Base-by-base conservation (phyloP, 164 flowering plant species). In the Tetracentron sinense region DNA sequence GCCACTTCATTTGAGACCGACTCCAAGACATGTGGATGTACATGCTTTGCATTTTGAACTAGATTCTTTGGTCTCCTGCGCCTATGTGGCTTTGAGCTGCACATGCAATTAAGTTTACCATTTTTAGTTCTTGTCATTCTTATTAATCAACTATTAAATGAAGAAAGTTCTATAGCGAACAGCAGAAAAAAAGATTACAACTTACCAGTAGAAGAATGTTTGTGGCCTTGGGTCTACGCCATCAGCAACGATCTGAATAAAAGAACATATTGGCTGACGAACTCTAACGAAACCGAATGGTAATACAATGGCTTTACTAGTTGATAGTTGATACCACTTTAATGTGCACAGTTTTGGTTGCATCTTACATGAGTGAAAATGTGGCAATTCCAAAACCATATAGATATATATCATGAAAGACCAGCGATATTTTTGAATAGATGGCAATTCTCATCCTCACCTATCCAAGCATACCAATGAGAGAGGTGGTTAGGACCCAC, bases 191-290 rank as follows among this genome's bases (percentile, higher is more conserved):
- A 44, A 28, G n/a, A 19, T 42, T 10, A 49, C 23, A 72, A 64
- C 71, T 66, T 76, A 91, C 99, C 96, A 83, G 62, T 75, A 82
- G 74, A 67, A 82, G 71, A 94, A 91, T 21, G 92, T 78, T 61
- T 85, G 86, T 20, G 75, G 72, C 67, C 72, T 74, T 58, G 83
- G 91, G 66, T 86, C 86, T 63, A 75, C 77, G 69, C 87, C 91
- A 78, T 81, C 90, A 46, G 81, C 81, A 59, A 83, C 69, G 50
- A 75, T 77, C 97, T 91, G 85, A 49, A 70, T 0, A 60, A 31
- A 7, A 51, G 6, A 59, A 69, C 16, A 62, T 5, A 44, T 46
- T 38, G 4, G 25, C 28, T 50, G 51, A 23, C 4, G 26, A 61
- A 31, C 1, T 35, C 16, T 42, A 46, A 11, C 29, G 22, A 50